These are phyloP conservation scores for Grammothele lineata DNA, from an alignment of 768 basidiomycete genomes.

Conservation along the genomic window DNA sequence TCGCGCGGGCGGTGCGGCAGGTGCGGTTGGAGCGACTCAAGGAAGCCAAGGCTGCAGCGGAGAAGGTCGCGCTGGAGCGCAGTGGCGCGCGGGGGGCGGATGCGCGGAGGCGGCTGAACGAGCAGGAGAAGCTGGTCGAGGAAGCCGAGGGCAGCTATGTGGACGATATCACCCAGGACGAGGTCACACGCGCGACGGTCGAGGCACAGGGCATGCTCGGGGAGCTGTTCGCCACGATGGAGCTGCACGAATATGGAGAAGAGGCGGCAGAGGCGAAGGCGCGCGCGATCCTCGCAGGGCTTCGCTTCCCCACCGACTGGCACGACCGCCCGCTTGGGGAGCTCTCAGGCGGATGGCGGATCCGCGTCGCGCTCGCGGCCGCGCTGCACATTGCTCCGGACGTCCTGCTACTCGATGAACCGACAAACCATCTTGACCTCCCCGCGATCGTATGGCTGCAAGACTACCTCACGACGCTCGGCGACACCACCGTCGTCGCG, in stretches of 20 bases:
- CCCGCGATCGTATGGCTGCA: conserved; percentile 58
- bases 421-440: conserved; percentile 98
- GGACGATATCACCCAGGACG: background rate
- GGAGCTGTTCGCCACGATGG: conserved; percentile 18
- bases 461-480: conserved; percentile 11
- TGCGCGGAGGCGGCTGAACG: conserved; percentile 13
- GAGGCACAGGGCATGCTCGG: conserved; percentile 17
- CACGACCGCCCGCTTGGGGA: conserved; percentile 11
- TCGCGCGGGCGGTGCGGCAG: conserved; percentile 97
- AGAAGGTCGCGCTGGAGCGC: conserved; percentile 17
- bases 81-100: conserved; percentile 17
- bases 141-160: conserved; percentile 10
- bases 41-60: conserved; percentile 15
- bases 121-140: conserved; percentile 14
- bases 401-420: conserved; percentile 88
- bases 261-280: conserved; percentile 88
- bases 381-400: conserved; percentile 92
- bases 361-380: conserved; percentile 46
- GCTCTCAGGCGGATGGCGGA: conserved; percentile 14
- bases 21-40: conserved; percentile 48
- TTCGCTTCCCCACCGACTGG: conserved; percentile 7
- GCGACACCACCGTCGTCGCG: conserved; percentile 16
- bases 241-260: conserved; percentile 9
- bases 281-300: conserved; percentile 41
- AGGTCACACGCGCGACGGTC: conserved; percentile 3